Base-by-base conservation (phyloP, 805 yeast genomes). In the Teunomyces cretensis region DNA sequence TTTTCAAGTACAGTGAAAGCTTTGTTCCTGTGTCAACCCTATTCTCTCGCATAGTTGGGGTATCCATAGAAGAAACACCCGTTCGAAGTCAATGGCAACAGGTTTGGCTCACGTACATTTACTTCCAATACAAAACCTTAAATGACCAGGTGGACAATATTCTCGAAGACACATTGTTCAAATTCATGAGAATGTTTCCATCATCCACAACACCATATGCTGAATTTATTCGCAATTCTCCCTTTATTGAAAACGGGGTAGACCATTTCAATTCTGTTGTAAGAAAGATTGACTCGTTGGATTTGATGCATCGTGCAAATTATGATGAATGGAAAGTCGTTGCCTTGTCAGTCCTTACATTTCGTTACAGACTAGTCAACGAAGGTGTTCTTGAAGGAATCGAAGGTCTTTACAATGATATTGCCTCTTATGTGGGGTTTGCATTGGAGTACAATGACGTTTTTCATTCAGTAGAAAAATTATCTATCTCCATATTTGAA, bases 381-480 rank as follows among this genome's bases (percentile, higher is more conserved):
- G 31, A 16, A 12, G 15, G 16, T 11, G 35, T 5, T 7, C 22
- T 43, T 14, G 51, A 51, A 14, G 33, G 39, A 7, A 33, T 48
- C 5, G 42, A 52, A 7, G 11, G 30, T n/a, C 46, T 60, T 13
- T 54, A 55, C 17, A 27, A 42, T 3, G 68, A 65, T 44, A 46
- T 62, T 2, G 43, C 49, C 1, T 28, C 22, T 2, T 62, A 57
- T 39, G 63, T 62, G 31, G 41, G 53, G 0, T 41, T 48, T 39
- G 70, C 76, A 1, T 12, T 70, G 3, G 44, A 53, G 8, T 58
- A 65, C 44, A 52, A 55, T 32, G 74, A 75, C 46, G 49, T 62
- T 0, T 67, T 62, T 39, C 80, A 76, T 49, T 56, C 74, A 0
- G 67, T 78, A 2, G 83, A 76, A 48, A 71, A 72, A 47, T 47